Base-by-base conservation (phyloP, 129 eudicot species). In the Glebionis coronaria region DNA sequence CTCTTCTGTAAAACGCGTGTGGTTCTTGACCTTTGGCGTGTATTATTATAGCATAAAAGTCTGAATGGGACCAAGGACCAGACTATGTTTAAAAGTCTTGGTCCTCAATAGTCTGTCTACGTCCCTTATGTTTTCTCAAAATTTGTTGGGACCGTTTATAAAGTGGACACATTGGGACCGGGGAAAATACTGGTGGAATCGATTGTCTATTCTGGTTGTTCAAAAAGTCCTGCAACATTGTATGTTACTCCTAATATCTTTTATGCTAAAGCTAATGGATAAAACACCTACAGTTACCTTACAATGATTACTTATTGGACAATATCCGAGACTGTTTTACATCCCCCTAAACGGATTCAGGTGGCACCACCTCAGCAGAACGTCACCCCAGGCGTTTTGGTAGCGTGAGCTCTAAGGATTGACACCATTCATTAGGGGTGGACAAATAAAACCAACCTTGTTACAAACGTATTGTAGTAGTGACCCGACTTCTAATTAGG, bases 31-130 rank as follows among this genome's bases (percentile, higher is more conserved):
- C 9, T 9, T n/a, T 38, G n/a, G 16, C 67, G 15, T 16, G 15
- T 16, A 4, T 47, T 47, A 47, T 47, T 47, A 0, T 13, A 62
- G 12, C 45, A 18, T 16, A 31, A 1, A 7, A 14, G 21, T 47
- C n/a, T 40, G 21, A 47, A 49, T 23, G 42, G 69, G 69, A 65
- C 69, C 12, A 65, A 7, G 46, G 40, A 45, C 54, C 69, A 15
- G 35, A 63, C 21, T 5, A 44, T 5, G 14, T 13, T 19, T 2
- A 35, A 15, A 50, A 13, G 25, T 23, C 10, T 50, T 50, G 12
- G 58, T 28, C 59, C 60, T 31, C 25, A 1, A 23, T 27, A 19
- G 11, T 9, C 16, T 15, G 29, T 44, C 5, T 7, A 31, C 5
- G 67, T 35, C 49, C 27, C 51, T n/a, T 61, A 14, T 31, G 12